Base-by-base conservation (phyloP, 768 basidiomycete species). In the Coprinellus micaceus region DNA sequence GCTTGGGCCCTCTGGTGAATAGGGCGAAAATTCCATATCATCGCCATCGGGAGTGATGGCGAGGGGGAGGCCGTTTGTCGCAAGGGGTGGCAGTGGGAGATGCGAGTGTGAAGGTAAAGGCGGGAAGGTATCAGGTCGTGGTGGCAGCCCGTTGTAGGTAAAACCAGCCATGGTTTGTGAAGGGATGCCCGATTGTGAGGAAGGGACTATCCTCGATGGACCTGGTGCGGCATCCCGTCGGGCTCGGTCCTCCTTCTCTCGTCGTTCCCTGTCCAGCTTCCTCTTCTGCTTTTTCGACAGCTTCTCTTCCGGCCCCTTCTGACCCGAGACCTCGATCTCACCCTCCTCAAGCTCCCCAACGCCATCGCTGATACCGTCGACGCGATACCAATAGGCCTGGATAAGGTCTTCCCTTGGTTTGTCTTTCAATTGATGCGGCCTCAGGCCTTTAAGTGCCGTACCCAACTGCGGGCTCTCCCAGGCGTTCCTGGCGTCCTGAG, bases 391-490 rank as follows among this genome's bases (percentile, higher is more conserved):
- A 76, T 78, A 79, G 19, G 75, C 77, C 43, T 71, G 70, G 52
- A 80, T 77, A 39, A 75, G 62, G 56, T 80, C 79, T 36, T 73
- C 73, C 40, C 77, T 67, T 2, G 74, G 71, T 48, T 74, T 77
- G 13, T 78, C 76, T 53, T 77, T 77, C 44, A 80, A 51, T 47
- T 74, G 74, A 60, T 68, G 67, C 4, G 72, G 53, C 56, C 69
- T 72, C 40, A 73, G 46, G 7, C 66, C 69, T 6, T 57, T 57
- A 19, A 66, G 60, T 13, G 60, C 60, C 0, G 60, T 45, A 10
- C 77, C 78, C 25, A 82, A 66, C 57, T 71, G 74, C 0, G 78
- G 79, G 59, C 81, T 83, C 25, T 65, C 64, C 77, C 78, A 84
- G 37, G 79, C 82, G 52, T 68, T 72, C 50, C 72, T 63, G 10